A percentile compares a stretch with the other conserved stretches of the same genome.
These are phyloP conservation scores for Caloboletus inedulis DNA, from an alignment of 1,284 basidiomycete species.

Conservation along the genomic window DNA sequence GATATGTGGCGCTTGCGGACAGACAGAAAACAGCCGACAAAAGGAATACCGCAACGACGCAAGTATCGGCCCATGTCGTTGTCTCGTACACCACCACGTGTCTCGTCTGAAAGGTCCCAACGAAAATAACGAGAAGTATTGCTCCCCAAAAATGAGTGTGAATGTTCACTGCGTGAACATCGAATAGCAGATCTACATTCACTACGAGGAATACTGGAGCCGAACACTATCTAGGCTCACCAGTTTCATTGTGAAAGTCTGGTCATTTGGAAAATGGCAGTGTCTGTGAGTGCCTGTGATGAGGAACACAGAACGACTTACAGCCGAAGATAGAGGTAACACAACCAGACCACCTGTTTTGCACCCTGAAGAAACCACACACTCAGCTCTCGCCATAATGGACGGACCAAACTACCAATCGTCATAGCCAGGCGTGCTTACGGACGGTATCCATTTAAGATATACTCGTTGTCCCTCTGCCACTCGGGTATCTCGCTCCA, in stretches of 20 bases:
- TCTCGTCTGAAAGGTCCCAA: conserved; percentile 49
- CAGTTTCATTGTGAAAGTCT: conserved; percentile 86
- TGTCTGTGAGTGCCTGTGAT: conserved; percentile 10
- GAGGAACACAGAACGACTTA: conserved; percentile 41
- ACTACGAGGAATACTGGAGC: conserved; percentile 1
- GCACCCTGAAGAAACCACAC: conserved; percentile 42
- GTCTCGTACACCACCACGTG: conserved; percentile 49
- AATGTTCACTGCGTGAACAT: conserved; percentile 70
- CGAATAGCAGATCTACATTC: conserved; percentile 8
- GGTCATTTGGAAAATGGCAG: conserved; percentile 11
- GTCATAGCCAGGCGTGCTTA: conserved; percentile 30
- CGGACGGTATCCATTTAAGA: conserved; percentile 71
- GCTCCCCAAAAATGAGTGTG: conserved; percentile 84
- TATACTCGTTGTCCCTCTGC: conserved; percentile 76
- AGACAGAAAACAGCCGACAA: conserved; percentile 75
- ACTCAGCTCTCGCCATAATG: conserved; percentile 4
- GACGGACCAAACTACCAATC: conserved; percentile 12
- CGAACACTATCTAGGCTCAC: conserved; percentile 36
- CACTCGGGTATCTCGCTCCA: conserved; percentile 66
- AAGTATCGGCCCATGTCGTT: conserved; percentile 61
- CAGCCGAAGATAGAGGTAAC: conserved; percentile 69
- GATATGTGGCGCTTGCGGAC: conserved; percentile 72
- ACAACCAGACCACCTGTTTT: conserved; percentile 64
- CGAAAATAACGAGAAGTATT: conserved; percentile 61
- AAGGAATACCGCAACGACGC: conserved; percentile 68